phyloP scores from a whole-genome alignment of 768 basidiomycete genomes.

The Artomyces pyxidatus region DNA sequence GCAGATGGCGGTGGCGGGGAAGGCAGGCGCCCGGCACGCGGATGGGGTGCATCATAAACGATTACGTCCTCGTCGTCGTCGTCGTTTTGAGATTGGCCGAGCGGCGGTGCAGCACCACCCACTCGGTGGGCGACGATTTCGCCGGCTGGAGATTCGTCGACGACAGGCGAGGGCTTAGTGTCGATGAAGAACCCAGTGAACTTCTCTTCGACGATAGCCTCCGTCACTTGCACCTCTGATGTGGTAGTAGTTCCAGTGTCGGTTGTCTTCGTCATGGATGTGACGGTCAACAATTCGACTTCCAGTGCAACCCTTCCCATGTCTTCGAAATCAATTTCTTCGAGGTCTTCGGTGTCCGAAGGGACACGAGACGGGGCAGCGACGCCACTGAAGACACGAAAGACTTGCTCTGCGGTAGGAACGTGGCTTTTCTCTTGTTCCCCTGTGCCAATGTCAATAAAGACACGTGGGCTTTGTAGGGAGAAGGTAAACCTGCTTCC shows the following conservation, averaged over 20 bases:
- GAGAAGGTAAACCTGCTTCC: slow-evolving; percentile 36
- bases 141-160: neutral
- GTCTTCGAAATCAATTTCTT: slow-evolving; percentile 57
- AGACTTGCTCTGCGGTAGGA: slow-evolving; percentile 65
- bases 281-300: slow-evolving; percentile 25
- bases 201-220: slow-evolving; percentile 24
- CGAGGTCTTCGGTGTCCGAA: slow-evolving; percentile 17
- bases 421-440: slow-evolving; percentile 45
- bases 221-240: too few relatives aligned
- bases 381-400: slow-evolving; percentile 46
- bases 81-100: neutral
- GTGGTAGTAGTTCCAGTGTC: neutral
- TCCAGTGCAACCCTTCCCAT: slow-evolving; percentile 37
- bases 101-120: slow-evolving; percentile 3
- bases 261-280: neutral
- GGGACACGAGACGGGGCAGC: slow-evolving; percentile 2
- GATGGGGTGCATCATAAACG: slow-evolving; percentile 72
- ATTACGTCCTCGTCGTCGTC: slow-evolving; percentile 55
- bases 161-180: slow-evolving; percentile 12
- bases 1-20: slow-evolving; percentile 3
- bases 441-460: slow-evolving; percentile 24
- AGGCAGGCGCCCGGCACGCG: slow-evolving; percentile 27
- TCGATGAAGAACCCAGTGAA: slow-evolving; percentile 34
- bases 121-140: slow-evolving; percentile 5
- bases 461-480: neutral